Evolutionary conservation across 1,139 yeast species (phyloP).

Genomic region (Blastobotrys ciferrii): DNA sequence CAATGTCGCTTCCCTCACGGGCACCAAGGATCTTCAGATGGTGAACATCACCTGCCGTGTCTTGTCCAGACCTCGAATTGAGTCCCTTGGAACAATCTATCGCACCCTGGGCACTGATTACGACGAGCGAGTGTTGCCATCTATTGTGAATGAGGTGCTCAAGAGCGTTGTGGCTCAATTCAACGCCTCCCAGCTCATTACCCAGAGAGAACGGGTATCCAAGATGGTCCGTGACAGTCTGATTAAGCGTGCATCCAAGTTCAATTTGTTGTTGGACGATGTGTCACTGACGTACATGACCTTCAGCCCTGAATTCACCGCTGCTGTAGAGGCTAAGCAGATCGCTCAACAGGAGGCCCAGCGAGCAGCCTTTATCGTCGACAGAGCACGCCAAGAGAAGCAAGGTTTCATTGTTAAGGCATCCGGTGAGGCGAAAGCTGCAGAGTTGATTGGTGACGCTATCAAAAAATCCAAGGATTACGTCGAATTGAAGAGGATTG

Average conservation of each 20-base stretch:
- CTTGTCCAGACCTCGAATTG: constrained; percentile 80
- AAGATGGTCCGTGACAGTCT: constrained; percentile 86
- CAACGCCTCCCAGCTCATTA: constrained; percentile 94
- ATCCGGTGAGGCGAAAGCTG: constrained; percentile 97
- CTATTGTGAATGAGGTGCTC: constrained; percentile 93
- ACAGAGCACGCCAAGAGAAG: constrained; percentile 95
- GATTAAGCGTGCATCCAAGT: constrained; percentile 86
- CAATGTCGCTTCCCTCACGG: constrained; percentile 95
- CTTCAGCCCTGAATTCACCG: constrained; percentile 95
- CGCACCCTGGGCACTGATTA: constrained; percentile 92
- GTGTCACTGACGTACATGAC: constrained; percentile 96
- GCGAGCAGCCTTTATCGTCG: constrained; percentile 95
- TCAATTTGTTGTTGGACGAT: constrained; percentile 86
- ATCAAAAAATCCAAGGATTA: constrained; percentile 93
- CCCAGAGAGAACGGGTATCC: constrained; percentile 96
- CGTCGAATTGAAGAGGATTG: constrained; percentile 93
- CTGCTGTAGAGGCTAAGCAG: constrained; percentile 98
- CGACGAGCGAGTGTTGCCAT: constrained; percentile 94
- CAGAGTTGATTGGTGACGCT: constrained; percentile 98
- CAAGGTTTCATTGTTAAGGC: constrained; percentile 96
- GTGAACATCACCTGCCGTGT: constrained; percentile 98
- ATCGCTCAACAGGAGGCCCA: constrained; percentile 99
- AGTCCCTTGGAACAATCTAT: constrained; percentile 76
- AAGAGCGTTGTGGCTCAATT: constrained; percentile 97
- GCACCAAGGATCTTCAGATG: constrained; percentile 98